These are phyloP conservation scores for Tylopilus subfusipes DNA, from an alignment of 768 basidiomycete genomes.

Conservation along the genomic window DNA sequence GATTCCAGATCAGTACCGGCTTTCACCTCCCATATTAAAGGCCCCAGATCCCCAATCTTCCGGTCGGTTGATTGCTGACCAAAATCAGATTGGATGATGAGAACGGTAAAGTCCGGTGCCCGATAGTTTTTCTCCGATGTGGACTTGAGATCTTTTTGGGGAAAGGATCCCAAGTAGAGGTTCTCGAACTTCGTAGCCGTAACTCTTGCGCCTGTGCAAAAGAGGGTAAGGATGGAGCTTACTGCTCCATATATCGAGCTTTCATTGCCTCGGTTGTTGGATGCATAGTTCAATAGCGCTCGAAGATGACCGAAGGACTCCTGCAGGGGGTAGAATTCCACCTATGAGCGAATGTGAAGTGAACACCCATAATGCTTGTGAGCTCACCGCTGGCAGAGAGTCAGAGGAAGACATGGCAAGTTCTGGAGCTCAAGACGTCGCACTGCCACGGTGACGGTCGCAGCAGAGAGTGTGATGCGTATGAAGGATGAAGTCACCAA, in stretches of 20 bases:
- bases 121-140: background rate
- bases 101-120: background rate
- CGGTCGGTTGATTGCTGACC: background rate
- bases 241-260: background rate
- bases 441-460: too few species aligned
- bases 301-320: background rate
- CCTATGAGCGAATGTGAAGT: background rate
- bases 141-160: background rate
- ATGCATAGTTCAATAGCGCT: background rate
- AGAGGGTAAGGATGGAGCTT: background rate
- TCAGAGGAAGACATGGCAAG: background rate
- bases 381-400: background rate
- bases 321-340: background rate
- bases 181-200: background rate
- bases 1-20: background rate
- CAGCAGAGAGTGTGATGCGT: too few species aligned
- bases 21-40: background rate
- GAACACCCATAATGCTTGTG: background rate
- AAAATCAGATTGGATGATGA: background rate
- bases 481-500: too few species aligned
- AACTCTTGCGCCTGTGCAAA: background rate
- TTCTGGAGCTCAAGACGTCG: background rate
- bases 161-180: background rate
- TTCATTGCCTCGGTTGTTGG: background rate
- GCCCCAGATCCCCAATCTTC: background rate